These are phyloP conservation scores for Sporobolus alterniflorus DNA, from an alignment of 202 grass and related monocot species.

Conservation along the genomic window DNA sequence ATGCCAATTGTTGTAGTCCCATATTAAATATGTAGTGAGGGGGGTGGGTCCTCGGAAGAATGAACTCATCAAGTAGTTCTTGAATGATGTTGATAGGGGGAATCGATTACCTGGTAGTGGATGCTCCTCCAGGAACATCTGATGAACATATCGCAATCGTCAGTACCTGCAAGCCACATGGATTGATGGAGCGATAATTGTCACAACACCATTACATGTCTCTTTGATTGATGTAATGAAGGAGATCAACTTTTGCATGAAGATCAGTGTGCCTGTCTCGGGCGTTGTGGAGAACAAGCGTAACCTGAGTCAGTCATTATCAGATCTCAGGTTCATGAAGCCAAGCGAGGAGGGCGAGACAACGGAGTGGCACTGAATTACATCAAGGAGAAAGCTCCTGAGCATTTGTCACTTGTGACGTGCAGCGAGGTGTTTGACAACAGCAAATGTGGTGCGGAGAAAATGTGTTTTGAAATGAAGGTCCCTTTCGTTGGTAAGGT, in stretches of 20 bases:
- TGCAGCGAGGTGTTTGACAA: constrained; percentile 93
- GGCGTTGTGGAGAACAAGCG: constrained; percentile 99
- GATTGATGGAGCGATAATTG: constrained; percentile 85
- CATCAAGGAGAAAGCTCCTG: constrained; percentile 75
- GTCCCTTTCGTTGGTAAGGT: constrained; percentile 94
- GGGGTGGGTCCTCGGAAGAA: constrained; percentile 87
- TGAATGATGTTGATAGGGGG: constrained; percentile 89
- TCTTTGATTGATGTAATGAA: constrained; percentile 92
- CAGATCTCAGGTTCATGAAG: constrained; percentile 82
- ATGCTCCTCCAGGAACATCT: constrained; percentile 92
- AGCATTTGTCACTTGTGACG: constrained; percentile 59
- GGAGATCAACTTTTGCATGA: constrained; percentile 94
- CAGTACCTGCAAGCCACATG: constrained; percentile 87
- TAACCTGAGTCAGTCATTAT: constrained; percentile 66
- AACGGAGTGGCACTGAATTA: constrained; percentile 73
- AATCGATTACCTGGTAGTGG: constrained; percentile 83
- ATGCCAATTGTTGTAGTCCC: constrained; percentile 86
- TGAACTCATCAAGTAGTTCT: constrained; percentile 82
- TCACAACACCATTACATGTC: constrained; percentile 93
- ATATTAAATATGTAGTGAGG: constrained; percentile 81
- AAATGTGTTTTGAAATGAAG: constrained; percentile 88
- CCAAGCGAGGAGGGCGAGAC: constrained; percentile 51
- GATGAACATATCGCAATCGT: constrained; percentile 95
- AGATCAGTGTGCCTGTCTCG: constrained; percentile 71
- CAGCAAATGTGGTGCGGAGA: constrained; percentile 72